These are phyloP conservation scores for Trichodelitschia bisporula DNA, from an alignment of 495 filamentous ascomycete species.

Conservation along the genomic window DNA sequence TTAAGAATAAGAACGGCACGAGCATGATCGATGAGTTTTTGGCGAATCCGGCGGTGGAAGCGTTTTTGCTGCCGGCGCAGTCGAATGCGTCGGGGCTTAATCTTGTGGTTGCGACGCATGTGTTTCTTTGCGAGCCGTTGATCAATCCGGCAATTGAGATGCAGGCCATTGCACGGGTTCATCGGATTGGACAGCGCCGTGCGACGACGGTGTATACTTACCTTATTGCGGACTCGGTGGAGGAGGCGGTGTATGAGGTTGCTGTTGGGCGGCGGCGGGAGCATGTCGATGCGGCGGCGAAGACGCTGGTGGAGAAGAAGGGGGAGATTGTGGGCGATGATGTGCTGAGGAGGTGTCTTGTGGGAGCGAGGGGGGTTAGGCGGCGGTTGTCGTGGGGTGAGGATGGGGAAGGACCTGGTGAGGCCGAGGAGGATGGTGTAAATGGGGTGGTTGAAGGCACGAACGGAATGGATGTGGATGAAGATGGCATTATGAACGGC, in stretches of 20 bases:
- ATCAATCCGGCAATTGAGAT: slow-evolving; percentile 83
- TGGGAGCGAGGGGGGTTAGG: too few species aligned
- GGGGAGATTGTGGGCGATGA: too few species aligned
- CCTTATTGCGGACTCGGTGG: slow-evolving; percentile 64
- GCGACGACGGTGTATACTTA: slow-evolving; percentile 92
- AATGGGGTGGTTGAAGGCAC: too few species aligned
- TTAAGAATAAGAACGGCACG: slow-evolving; percentile 22
- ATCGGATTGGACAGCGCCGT: slow-evolving; percentile 74
- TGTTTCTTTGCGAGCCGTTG: slow-evolving; percentile 82
- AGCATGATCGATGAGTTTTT: slow-evolving; percentile 56
- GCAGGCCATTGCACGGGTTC: slow-evolving; percentile 81
- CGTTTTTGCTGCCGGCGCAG: slow-evolving; percentile 71
- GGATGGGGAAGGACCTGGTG: too few species aligned
- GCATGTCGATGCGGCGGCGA: too few species aligned
- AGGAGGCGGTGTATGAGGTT: slow-evolving; percentile 70
- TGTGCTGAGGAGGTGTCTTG: too few species aligned
- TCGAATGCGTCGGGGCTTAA: slow-evolving; percentile 75
- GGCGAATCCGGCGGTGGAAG: slow-evolving; percentile 47
- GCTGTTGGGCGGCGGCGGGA: slow-evolving; percentile 50
- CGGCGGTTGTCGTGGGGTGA: too few species aligned
- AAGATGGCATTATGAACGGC: too few species aligned
- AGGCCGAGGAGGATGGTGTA: too few species aligned
- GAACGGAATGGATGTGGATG: too few species aligned
- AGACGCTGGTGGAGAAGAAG: too few species aligned
- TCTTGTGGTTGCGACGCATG: slow-evolving; percentile 75